phyloP scores from a whole-genome alignment of 2,329 filamentous ascomycete genomes.

The Colletotrichum tamarilloi region DNA sequence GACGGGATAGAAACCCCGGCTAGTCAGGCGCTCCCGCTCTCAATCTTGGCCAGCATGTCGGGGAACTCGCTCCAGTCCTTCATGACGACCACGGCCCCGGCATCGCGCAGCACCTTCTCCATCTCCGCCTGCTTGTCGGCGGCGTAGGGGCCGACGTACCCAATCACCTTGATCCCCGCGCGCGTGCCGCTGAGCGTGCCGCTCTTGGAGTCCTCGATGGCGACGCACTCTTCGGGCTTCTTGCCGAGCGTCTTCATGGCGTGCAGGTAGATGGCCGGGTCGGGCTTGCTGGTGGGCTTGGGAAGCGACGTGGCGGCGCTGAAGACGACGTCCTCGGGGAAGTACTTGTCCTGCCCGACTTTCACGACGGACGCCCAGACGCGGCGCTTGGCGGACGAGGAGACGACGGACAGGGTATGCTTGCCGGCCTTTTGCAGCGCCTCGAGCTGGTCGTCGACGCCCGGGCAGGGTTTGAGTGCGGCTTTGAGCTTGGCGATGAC shows the following conservation, averaged over 20 bases:
- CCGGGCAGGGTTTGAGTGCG: constrained; percentile 74
- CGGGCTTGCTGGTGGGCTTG: constrained; percentile 88
- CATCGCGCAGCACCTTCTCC: constrained; percentile 68
- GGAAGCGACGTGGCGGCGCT: constrained; percentile 83
- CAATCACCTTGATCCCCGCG: constrained; percentile 83
- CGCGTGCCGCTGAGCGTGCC: constrained; percentile 80
- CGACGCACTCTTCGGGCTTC: constrained; percentile 77
- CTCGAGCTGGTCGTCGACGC: constrained; percentile 75
- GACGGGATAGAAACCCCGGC: constrained; percentile 25
- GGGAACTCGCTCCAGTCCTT: constrained; percentile 68
- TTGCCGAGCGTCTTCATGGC: constrained; percentile 80
- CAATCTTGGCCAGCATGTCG: constrained; percentile 55
- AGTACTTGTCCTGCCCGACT: constrained; percentile 83
- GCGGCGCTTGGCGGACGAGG: constrained; percentile 80
- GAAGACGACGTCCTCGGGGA: constrained; percentile 80
- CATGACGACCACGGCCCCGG: constrained; percentile 73
- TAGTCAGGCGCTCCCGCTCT: constrained; percentile 36
- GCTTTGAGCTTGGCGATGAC: constrained; percentile 84
- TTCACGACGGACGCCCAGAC: constrained; percentile 83
- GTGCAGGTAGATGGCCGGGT: constrained; percentile 87
- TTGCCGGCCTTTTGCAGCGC: constrained; percentile 68
- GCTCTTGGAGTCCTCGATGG: constrained; percentile 90
- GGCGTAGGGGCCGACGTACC: constrained; percentile 85
- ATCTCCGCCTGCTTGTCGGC: constrained; percentile 72
- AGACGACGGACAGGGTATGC: constrained; percentile 84